A percentile compares a stretch with the other conserved stretches of the same genome.
Conservation (phyloP, 1,284 basidiomycete genomes). For the Ustilago shanxiensis region DNA sequence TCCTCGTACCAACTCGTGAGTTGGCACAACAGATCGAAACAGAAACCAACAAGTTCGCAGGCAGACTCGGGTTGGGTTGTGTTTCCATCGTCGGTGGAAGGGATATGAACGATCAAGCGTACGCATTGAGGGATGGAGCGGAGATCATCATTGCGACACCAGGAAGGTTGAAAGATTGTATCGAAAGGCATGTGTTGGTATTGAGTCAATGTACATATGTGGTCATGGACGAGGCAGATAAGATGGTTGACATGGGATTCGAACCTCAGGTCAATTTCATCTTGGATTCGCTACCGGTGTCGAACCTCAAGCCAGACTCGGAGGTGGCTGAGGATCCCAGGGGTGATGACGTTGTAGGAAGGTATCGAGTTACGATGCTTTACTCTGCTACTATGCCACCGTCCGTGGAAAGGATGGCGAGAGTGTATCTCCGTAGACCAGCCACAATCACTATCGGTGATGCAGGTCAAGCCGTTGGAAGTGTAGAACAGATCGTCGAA, state of each 20-base stretch:
- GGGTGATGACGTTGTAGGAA: slow-evolving; percentile 42
- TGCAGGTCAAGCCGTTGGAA: slow-evolving; percentile 96
- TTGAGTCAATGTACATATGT: slow-evolving; percentile 96
- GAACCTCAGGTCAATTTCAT: slow-evolving; percentile 95
- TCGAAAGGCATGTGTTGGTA: slow-evolving; percentile 94
- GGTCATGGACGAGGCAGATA: slow-evolving; percentile 99
- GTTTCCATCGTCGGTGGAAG: slow-evolving; percentile 96
- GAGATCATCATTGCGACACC: slow-evolving; percentile 99
- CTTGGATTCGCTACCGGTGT: slow-evolving; percentile 88
- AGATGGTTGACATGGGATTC: slow-evolving; percentile 98
- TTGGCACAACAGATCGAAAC: slow-evolving; percentile 96
- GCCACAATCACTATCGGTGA: slow-evolving; percentile 98
- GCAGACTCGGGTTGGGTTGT: slow-evolving; percentile 86
- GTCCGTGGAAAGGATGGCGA: slow-evolving; percentile 90
- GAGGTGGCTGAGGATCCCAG: slow-evolving; percentile 69
- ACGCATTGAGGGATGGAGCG: slow-evolving; percentile 92
- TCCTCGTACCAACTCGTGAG: slow-evolving; percentile 95
- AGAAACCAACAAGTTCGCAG: slow-evolving; percentile 90
- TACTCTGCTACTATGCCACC: slow-evolving; percentile 99
- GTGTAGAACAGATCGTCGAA: slow-evolving; percentile 95
- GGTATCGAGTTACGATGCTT: slow-evolving; percentile 75
- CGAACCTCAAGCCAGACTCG: slow-evolving; percentile 83
- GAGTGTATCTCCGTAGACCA: slow-evolving; percentile 91
- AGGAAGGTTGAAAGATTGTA: slow-evolving; percentile 95
- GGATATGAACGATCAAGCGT: slow-evolving; percentile 96